These are phyloP conservation scores for Syzygium malaccense DNA, from an alignment of 441 rosid genomes.

Conservation along the genomic window DNA sequence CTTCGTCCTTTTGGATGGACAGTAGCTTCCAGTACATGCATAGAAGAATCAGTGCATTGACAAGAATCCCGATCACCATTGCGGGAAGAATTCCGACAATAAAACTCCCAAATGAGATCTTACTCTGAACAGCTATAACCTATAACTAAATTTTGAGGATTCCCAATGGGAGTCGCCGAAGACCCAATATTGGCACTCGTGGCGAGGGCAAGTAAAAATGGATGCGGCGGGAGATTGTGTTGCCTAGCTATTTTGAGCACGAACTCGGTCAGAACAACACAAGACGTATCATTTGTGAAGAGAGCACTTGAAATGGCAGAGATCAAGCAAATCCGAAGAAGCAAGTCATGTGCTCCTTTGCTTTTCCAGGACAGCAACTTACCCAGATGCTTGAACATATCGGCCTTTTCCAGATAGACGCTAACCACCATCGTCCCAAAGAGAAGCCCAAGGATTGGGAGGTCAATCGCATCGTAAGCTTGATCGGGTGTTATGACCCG, in stretches of 20 bases:
- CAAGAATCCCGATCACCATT: conserved; percentile 45
- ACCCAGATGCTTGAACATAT: too few species aligned
- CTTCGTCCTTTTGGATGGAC: conserved; percentile 35
- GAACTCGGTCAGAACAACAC: conserved; percentile 54
- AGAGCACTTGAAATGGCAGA: conserved; percentile 80
- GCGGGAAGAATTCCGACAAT: conserved; percentile 52
- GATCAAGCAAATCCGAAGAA: conserved; percentile 54
- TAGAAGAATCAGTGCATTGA: conserved; percentile 48
- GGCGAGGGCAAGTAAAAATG: conserved; percentile 70
- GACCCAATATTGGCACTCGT: conserved; percentile 82
- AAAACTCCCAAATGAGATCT: conserved; percentile 50
- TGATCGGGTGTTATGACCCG: conserved; percentile 57
- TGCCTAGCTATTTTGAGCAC: conserved; percentile 67
- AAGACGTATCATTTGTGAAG: conserved; percentile 79
- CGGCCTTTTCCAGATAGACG: too few species aligned
- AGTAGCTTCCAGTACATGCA: conserved; percentile 53
- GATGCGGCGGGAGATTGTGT: conserved; percentile 63
- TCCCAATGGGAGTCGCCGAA: conserved; percentile 79
- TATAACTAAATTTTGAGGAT: conserved; percentile 81
- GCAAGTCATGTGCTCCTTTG: conserved; percentile 62
- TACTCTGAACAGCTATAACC: conserved; percentile 68
- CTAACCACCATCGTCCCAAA: too few species aligned
- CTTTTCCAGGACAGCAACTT: conserved; percentile 62
- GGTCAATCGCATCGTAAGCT: conserved; percentile 80
- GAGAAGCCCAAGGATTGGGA: conserved; percentile 68